A percentile compares a stretch with the other conserved stretches of the same genome.
Evolutionary conservation across 2,329 filamentous ascomycete genomes (phyloP).

Genomic region (Neonectria punicea): DNA sequence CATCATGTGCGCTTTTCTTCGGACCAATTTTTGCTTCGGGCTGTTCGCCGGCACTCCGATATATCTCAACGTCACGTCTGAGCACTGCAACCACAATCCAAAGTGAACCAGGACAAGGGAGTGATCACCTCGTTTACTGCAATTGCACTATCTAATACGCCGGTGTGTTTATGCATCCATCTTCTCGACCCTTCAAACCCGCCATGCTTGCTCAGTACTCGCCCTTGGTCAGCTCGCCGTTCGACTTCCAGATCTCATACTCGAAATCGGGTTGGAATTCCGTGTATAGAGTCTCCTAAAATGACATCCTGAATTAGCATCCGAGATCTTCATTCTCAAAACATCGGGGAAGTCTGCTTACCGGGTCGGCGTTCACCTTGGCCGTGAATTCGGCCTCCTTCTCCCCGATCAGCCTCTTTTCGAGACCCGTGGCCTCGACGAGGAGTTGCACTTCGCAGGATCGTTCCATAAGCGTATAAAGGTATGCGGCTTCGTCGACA

Average conservation of each 20-base stretch:
- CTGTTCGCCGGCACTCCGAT: not conserved
- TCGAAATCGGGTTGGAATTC: conserved; percentile 50
- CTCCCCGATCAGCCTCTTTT: conserved; percentile 46
- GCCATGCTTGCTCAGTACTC: conserved; percentile 5
- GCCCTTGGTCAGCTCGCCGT: conserved; percentile 35
- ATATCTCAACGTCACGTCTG: not conserved
- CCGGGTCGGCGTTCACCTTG: conserved; percentile 45
- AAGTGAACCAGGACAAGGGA: not conserved
- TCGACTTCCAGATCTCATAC: conserved; percentile 47
- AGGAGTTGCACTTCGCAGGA: conserved; percentile 49
- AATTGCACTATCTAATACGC: not conserved
- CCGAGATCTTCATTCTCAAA: fast-evolving
- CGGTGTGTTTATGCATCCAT: not conserved
- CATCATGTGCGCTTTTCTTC: not conserved
- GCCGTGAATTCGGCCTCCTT: conserved; percentile 54
- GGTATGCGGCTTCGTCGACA: conserved; percentile 72
- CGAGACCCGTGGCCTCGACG: conserved; percentile 42
- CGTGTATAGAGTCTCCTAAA: conserved; percentile 45
- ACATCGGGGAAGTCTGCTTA: conserved; percentile 12
- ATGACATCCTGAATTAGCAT: not conserved
- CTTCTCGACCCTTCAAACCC: not conserved
- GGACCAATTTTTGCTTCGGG: not conserved
- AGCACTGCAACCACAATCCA: not conserved
- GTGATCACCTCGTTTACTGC: not conserved
- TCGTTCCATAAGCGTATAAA: conserved; percentile 58